Conservation (phyloP, 2,329 filamentous ascomycete species). For the Xylaria multiplex region DNA sequence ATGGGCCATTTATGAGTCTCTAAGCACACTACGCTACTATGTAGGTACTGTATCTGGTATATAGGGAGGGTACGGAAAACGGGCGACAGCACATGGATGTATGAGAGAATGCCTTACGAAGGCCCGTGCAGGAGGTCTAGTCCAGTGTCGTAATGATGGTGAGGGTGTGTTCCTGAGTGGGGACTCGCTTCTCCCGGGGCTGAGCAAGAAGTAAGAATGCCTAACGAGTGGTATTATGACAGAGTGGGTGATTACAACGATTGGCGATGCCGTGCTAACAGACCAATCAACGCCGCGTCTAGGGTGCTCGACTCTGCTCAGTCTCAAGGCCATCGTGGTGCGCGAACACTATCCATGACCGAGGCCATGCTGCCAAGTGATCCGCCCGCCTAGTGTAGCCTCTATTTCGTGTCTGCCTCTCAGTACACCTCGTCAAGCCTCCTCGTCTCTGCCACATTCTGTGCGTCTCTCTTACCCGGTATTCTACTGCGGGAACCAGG, state of each 20-base stretch:
- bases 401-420: conserved; percentile 37
- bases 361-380: conserved; percentile 30
- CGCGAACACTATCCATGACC: conserved; percentile 28
- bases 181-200: conserved; percentile 41
- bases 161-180: conserved; percentile 35
- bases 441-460: conserved; percentile 38
- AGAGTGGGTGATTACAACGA: conserved; percentile 36
- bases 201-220: conserved; percentile 40
- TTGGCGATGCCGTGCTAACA: conserved; percentile 32
- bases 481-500: conserved; percentile 16
- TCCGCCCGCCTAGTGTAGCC: conserved; percentile 36
- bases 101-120: conserved; percentile 35
- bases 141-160: neutral
- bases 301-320: conserved; percentile 11
- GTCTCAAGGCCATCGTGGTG: conserved; percentile 27
- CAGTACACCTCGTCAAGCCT: conserved; percentile 42
- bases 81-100: conserved; percentile 8
- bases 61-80: too few species aligned
- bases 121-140: conserved; percentile 28
- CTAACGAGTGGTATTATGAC: conserved; percentile 32
- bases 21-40: neutral
- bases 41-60: neutral
- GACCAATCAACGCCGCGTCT: conserved; percentile 26
- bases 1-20: conserved; percentile 4
- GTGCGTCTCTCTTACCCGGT: conserved; percentile 25